Evolutionary conservation across 495 filamentous ascomycete species (phyloP), one percentile per base, ranked within the genome.

Genomic region (Pyrenula aspistea): DNA sequence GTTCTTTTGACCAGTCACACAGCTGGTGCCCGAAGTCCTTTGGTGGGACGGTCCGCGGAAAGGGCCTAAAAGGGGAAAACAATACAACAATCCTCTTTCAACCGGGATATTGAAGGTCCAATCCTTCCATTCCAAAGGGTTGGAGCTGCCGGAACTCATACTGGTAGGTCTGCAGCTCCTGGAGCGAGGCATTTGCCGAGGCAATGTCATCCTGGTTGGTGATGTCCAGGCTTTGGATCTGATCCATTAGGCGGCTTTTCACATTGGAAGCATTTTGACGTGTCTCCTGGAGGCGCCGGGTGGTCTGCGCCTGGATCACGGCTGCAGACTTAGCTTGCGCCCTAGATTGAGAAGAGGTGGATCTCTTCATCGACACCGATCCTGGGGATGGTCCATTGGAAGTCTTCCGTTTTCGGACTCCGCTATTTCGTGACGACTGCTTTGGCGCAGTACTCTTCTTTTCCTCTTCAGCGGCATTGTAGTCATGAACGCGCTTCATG

Each of bases 401-500:
- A 4, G 31, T 42, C 15, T 42, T 42, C 8, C 31, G 31, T 15
- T 42, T 42, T 20, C 50, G 50, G 50, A 52, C 50, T 24, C 50
- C 50, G 10, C 20, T 42, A 15, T 8, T 19, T 8, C 50, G n/a
- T 8, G 50, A 20, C 20, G 50, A 24, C 19, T 52, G 22, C 19
- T 52, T 52, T 19, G 22, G 10, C 8, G 50, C 50, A 8, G 50
- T 8, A 20, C 8, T 24, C 50, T 52, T 52, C 19, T 52, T 52
- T 52, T 52, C 50, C 2, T 67, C 69, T 58, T 77, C 73, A 8
- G 71, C 74, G 23, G 71, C 67, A 56, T 72, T 81, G 72, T 90
- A 88, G 71, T 91, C 87, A 72, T 96, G 91, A 15, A 95, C 88
- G 58, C 91, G 83, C 67, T 86, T 86, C 89, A 95, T 94, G 75